Conservation (phyloP, 176 grass and related monocot genomes). For the Pontederia crassipes region DNA sequence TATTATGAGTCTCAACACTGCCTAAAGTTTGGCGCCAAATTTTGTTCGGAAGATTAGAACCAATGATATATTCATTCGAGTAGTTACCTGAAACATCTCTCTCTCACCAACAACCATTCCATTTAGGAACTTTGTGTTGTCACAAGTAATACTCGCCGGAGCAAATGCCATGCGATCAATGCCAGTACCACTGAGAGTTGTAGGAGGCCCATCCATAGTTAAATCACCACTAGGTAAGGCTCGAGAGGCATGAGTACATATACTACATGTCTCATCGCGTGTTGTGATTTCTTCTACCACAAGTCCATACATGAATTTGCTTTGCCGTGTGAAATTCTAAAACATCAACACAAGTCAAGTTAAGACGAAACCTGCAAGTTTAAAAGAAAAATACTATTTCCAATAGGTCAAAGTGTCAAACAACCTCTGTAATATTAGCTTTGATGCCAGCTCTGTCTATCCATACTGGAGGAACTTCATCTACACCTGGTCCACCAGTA, state of each 20-base stretch:
- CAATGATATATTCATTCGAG: neutral
- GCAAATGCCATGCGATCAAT: constrained; percentile 73
- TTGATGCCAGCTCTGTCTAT: constrained; percentile 89
- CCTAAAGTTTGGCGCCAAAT: too few relatives aligned
- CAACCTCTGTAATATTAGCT: constrained; percentile 95
- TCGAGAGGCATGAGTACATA: constrained; percentile 86
- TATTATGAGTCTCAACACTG: too few relatives aligned
- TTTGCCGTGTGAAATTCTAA: constrained; percentile 81
- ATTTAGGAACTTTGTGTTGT: constrained; percentile 94
- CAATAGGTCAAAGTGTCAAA: neutral
- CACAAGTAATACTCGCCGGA: constrained; percentile 92
- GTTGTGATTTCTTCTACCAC: constrained; percentile 93
- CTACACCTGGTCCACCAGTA: constrained; percentile 75
- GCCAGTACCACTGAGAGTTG: constrained; percentile 87
- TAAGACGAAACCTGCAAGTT: neutral
- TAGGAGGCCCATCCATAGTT: constrained; percentile 90
- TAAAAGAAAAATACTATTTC: neutral
- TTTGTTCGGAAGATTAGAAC: neutral
- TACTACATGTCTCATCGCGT: constrained; percentile 80
- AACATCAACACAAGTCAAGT: constrained; percentile 3
- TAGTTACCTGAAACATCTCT: constrained; percentile 81
- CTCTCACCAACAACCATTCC: constrained; percentile 73
- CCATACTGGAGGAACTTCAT: constrained; percentile 96
- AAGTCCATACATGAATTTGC: constrained; percentile 95
- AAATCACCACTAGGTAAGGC: constrained; percentile 69